Evolutionary conservation across 306 rosid species (phyloP).

Genomic region (Gastrolobium bilobum): DNA sequence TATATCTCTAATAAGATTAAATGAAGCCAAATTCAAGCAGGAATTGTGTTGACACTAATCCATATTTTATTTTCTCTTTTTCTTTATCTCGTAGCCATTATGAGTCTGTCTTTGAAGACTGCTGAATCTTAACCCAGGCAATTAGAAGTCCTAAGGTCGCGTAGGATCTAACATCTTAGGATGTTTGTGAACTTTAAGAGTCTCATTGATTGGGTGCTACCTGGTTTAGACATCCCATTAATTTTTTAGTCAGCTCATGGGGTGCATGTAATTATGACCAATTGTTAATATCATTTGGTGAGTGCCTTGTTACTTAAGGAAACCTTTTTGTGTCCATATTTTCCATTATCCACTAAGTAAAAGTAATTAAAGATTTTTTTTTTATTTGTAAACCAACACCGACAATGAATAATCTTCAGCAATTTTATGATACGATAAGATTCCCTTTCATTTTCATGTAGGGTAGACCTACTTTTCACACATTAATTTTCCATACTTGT

Average conservation of each 20-base stretch:
- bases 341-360: slow-evolving; percentile 38
- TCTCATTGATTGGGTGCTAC: slow-evolving; percentile 34
- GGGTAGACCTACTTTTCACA: slow-evolving; percentile 40
- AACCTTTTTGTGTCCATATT: slow-evolving; percentile 23
- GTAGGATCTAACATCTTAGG: not conserved
- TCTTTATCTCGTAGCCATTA: not conserved
- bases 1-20: no score
- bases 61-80: no score
- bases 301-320: slow-evolving; percentile 41
- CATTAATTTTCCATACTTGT: not conserved
- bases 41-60: not conserved
- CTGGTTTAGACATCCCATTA: slow-evolving; percentile 46
- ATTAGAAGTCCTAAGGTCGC: not conserved
- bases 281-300: slow-evolving; percentile 36
- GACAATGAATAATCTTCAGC: slow-evolving; percentile 36
- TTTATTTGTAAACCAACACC: slow-evolving; percentile 27
- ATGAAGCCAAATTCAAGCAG: slow-evolving; percentile 10
- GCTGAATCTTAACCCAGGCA: not conserved
- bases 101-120: not conserved
- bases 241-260: slow-evolving; percentile 7
- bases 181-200: not conserved
- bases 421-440: slow-evolving; percentile 50
- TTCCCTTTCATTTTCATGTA: slow-evolving; percentile 40
- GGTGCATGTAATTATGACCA: slow-evolving; percentile 24
- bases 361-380: slow-evolving; percentile 11